phyloP scores from a whole-genome alignment of 345 rosid species.

The Microcos paniculata region DNA sequence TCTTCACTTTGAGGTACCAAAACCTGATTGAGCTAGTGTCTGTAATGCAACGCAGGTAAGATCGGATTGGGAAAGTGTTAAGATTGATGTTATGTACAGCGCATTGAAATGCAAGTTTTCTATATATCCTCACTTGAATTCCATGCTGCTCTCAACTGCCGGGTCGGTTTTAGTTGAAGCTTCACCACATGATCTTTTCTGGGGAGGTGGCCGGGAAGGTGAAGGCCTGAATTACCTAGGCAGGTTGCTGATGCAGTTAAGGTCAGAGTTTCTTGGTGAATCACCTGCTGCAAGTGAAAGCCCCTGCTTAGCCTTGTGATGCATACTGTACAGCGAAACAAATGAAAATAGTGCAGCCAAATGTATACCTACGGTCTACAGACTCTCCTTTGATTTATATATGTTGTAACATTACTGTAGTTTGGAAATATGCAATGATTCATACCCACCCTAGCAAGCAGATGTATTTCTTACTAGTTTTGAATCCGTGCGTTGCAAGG shows the following conservation, averaged over 20 bases:
- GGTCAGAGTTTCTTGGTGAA: constrained; percentile 78
- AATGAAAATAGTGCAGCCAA: not conserved
- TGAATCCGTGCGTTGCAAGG: too few relatives aligned
- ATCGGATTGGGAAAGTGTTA: constrained; percentile 72
- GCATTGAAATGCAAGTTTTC: constrained; percentile 88
- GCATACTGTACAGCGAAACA: not conserved
- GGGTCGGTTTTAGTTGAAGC: constrained; percentile 90
- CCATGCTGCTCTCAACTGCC: constrained; percentile 69
- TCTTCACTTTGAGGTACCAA: not conserved
- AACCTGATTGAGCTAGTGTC: not conserved
- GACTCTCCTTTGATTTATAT: not conserved
- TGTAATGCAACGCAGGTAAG: constrained; percentile 54
- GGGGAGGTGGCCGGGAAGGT: constrained; percentile 98
- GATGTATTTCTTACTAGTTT: too few relatives aligned
- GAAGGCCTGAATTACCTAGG: constrained; percentile 95
- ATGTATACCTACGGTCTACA: not conserved
- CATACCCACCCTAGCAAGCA: not conserved
- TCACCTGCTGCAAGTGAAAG: constrained; percentile 45
- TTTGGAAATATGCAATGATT: not conserved
- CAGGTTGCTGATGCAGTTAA: constrained; percentile 79
- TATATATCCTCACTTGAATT: constrained; percentile 77
- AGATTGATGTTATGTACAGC: constrained; percentile 75
- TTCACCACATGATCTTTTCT: constrained; percentile 88
- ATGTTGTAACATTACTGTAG: not conserved
- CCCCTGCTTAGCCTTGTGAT: constrained; percentile 27